phyloP scores from a whole-genome alignment of 345 rosid species.

The Eutrema yunnanense region DNA sequence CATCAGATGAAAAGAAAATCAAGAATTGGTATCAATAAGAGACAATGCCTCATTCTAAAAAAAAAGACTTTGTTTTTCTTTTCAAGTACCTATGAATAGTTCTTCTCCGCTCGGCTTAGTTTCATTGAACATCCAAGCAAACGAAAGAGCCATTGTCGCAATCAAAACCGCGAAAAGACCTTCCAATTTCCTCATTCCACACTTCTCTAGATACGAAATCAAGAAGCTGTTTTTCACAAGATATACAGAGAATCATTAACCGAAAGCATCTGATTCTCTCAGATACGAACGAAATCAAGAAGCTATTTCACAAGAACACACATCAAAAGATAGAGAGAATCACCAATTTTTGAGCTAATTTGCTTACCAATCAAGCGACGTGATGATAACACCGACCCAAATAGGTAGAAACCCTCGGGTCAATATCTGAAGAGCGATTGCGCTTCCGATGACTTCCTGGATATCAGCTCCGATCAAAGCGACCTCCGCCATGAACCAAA shows the following conservation, averaged over 20 bases:
- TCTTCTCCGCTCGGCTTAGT: constrained; percentile 71
- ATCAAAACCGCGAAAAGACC: constrained; percentile 72
- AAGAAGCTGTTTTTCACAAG: constrained; percentile 47
- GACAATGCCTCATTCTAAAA: neutral
- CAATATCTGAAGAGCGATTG: constrained; percentile 85
- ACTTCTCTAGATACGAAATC: constrained; percentile 68
- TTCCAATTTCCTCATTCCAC: constrained; percentile 74
- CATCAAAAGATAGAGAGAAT: neutral
- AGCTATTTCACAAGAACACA: neutral
- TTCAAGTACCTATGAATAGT: constrained; percentile 48
- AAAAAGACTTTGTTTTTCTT: neutral
- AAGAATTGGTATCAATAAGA: neutral
- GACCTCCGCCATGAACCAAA: constrained; percentile 95
- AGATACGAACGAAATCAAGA: too few species aligned
- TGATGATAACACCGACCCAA: constrained; percentile 84
- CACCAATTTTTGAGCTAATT: neutral
- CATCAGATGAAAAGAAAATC: neutral
- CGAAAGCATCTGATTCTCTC: neutral
- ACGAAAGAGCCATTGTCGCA: constrained; percentile 67
- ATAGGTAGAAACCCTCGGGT: constrained; percentile 75
- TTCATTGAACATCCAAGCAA: constrained; percentile 86
- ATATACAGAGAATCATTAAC: neutral
- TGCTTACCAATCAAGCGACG: constrained; percentile 77
- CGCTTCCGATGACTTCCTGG: constrained; percentile 94
- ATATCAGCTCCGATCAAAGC: constrained; percentile 92